A percentile compares a stretch with the other conserved stretches of the same genome.
These are phyloP conservation scores for Hemileia vastatrix DNA, from an alignment of 1,284 basidiomycete species.

Conservation along the genomic window DNA sequence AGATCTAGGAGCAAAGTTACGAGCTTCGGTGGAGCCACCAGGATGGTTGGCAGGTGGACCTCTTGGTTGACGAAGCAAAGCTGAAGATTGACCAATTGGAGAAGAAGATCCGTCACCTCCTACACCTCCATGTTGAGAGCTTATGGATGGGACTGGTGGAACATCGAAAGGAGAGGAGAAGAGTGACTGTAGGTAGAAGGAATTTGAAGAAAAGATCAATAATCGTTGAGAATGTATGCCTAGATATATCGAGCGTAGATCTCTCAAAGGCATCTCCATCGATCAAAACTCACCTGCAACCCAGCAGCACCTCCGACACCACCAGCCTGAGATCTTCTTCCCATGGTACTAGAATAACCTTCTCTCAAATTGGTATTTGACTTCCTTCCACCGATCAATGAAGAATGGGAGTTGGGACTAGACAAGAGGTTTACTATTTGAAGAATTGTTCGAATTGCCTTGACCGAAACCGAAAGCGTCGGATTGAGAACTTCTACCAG, in stretches of 20 bases:
- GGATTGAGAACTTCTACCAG: neutral
- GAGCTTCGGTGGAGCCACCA: conserved; percentile 23
- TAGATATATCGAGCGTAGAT: too few relatives aligned
- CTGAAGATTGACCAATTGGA: neutral
- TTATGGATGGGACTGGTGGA: conserved; percentile 31
- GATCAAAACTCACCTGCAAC: too few relatives aligned
- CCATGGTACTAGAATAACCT: conserved; percentile 31
- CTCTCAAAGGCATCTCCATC: too few relatives aligned
- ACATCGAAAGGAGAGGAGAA: conserved; percentile 38
- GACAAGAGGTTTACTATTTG: too few relatives aligned
- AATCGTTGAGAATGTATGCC: too few relatives aligned
- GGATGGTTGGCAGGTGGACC: conserved; percentile 29
- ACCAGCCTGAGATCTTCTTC: too few relatives aligned
- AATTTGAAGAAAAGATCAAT: too few relatives aligned
- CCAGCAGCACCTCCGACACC: too few relatives aligned
- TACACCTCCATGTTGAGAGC: neutral
- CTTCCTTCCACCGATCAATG: too few relatives aligned
- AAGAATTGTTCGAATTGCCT: neutral
- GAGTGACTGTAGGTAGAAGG: conserved; percentile 27
- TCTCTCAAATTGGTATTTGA: conserved; percentile 28
- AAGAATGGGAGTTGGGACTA: too few relatives aligned
- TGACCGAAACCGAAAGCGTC: neutral
- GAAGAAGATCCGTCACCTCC: neutral
- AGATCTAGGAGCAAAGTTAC: conserved; percentile 33
- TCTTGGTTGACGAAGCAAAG: conserved; percentile 30